Percentiles rank a stretch among this genome's conserved stretches.
Evolutionary conservation across 106 monocot species (phyloP).

Genomic region (Dendrobium nobile): DNA sequence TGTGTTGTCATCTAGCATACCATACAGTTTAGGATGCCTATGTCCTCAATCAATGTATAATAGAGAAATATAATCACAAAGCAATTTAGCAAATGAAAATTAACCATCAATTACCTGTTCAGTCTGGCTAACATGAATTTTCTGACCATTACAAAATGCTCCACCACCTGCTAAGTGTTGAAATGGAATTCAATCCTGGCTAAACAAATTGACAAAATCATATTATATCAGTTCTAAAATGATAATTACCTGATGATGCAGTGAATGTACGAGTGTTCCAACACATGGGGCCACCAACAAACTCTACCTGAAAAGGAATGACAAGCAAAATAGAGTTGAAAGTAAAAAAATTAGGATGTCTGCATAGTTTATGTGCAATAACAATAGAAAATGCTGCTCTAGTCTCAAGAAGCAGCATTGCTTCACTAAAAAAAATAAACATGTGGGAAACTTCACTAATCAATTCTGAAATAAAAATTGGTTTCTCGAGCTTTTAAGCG

Average conservation of each 20-base stretch:
- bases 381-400: not conserved
- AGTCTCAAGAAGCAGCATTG: not conserved
- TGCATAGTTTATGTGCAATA: not conserved
- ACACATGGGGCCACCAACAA: constrained; percentile 97
- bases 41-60: not conserved
- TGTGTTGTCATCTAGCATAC: not conserved
- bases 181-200: not conserved
- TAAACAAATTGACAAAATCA: constrained; percentile 2
- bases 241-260: constrained; percentile 59
- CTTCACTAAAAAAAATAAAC: not conserved
- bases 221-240: not conserved
- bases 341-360: not conserved
- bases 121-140: constrained; percentile 85
- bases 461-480: not conserved
- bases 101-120: constrained; percentile 43
- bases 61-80: not conserved
- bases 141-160: constrained; percentile 96
- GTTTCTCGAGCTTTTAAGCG: not conserved
- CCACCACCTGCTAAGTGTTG: constrained; percentile 60
- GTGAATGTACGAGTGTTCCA: constrained; percentile 91
- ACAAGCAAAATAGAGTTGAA: not conserved
- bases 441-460: not conserved
- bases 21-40: not conserved
- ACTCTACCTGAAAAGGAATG: constrained; percentile 62
- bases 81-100: not conserved